Evolutionary conservation across 495 filamentous ascomycete genomes (phyloP).

Genomic region (Hyaloscypha bicolor): DNA sequence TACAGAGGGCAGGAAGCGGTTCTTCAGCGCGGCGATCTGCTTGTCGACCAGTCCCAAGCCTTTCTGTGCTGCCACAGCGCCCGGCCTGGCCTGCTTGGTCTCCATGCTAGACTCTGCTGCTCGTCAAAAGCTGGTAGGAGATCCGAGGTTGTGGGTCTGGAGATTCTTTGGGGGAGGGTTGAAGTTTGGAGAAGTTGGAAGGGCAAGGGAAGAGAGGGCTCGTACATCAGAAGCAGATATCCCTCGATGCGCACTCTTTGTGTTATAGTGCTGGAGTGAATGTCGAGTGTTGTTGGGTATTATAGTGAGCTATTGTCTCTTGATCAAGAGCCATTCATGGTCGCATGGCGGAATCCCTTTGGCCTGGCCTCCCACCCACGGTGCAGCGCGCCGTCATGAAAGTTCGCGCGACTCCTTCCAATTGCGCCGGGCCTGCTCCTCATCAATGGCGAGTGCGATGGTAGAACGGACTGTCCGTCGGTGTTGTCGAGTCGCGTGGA

Average conservation of each 20-base stretch:
- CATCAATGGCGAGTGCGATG: neutral
- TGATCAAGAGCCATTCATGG: constrained; percentile 13
- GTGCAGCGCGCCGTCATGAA: constrained; percentile 27
- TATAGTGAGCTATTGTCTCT: constrained; percentile 13
- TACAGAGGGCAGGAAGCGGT: constrained; percentile 30
- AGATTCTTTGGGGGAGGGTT: constrained; percentile 4
- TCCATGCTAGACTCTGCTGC: constrained; percentile 24
- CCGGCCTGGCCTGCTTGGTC: constrained; percentile 22
- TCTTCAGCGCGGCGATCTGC: constrained; percentile 22
- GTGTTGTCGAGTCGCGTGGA: constrained; percentile 1
- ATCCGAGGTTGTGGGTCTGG: neutral
- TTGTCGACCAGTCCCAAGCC: constrained; percentile 17
- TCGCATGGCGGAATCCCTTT: constrained; percentile 1
- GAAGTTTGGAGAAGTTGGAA: neutral
- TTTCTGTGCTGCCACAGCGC: neutral
- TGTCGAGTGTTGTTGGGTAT: neutral
- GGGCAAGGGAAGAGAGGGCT: neutral
- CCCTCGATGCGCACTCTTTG: neutral
- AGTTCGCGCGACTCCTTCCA: constrained; percentile 2
- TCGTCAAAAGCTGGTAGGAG: constrained; percentile 7
- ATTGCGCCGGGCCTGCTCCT: constrained; percentile 2
- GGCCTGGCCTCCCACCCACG: constrained; percentile 11
- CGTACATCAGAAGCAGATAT: neutral
- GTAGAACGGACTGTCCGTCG: neutral
- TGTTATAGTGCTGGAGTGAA: neutral